Evolutionary conservation across 805 yeast genomes (phyloP), one percentile per base, ranked within the genome.

Genomic region (Candida peoriensis): DNA sequence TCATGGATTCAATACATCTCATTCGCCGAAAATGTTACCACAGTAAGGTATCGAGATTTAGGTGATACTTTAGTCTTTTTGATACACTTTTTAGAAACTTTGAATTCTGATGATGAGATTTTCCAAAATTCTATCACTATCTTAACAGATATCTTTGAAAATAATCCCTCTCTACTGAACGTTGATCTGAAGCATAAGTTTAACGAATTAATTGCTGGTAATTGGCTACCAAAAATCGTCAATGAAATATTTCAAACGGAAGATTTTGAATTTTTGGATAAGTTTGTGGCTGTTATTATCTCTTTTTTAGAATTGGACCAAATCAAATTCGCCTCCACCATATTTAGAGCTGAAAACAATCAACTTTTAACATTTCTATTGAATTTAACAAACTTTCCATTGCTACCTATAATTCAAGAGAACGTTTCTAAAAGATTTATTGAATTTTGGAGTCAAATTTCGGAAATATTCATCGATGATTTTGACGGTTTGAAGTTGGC

Each of bases 361-460:
- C 57, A 57, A 12, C 67, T 74, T 33, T 57, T 81, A 12, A 61
- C 69, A 14, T 64, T 74, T 18, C 54, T 81, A 14, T 40, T 79
- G 13, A 64, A 64, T 34, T 50, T 83, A 33, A 74, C 88, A 0
- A 66, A 70, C 38, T 68, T 70, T 33, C 77, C 79, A 2, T 74
- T 80, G 3, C 41, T 55, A 6, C 81, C 93, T 0, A 64, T 78
- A 3, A 46, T 63, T 1, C 82, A 81, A 24, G 94, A 83, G 53
- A 54, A 57, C 12, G 61, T 79, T 7, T 73, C 80, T 0, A 64
- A 58, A 27, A 71, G 67, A 37, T 67, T 82, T 49, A 63, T 79
- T 8, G 72, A 74, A 22, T 80, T 83, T 49, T 84, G 94, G 94
- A 67, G 72, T 32, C 79, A 77, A 35, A 57, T 81, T 21, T 71